A percentile compares a stretch with the other conserved stretches of the same genome.
Evolutionary conservation across 78 protist species (phyloP).

Genomic region (Pigoraptor vietnamica): DNA sequence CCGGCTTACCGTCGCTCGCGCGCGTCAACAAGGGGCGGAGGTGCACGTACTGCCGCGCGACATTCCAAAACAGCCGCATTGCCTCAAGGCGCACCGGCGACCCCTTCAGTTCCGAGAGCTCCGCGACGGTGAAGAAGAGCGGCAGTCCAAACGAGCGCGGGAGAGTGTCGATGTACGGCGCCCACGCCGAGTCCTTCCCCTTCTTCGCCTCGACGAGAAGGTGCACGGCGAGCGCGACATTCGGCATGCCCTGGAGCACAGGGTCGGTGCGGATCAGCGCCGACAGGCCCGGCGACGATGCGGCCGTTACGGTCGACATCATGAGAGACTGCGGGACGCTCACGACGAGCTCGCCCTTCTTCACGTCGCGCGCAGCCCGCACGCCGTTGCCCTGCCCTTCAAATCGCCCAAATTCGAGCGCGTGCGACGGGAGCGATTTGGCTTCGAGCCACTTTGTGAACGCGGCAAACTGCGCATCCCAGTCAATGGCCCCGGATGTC

Average conservation of each 20-base stretch:
- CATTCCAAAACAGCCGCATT: neutral
- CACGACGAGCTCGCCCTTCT: neutral
- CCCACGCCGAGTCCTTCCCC: neutral
- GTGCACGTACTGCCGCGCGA: neutral
- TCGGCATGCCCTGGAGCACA: neutral
- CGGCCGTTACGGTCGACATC: constrained; percentile 1
- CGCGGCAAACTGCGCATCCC: neutral
- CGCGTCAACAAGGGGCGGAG: neutral
- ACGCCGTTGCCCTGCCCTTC: neutral
- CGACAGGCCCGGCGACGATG: neutral
- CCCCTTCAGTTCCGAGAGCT: neutral
- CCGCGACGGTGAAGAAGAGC: neutral
- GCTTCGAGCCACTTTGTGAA: neutral
- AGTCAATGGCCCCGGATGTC: too few species aligned
- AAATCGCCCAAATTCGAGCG: neutral
- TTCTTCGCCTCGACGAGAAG: neutral
- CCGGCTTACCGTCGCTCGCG: neutral
- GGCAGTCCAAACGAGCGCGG: neutral
- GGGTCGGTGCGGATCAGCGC: neutral
- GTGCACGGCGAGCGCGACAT: neutral
- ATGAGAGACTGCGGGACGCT: neutral
- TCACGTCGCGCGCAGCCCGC: neutral
- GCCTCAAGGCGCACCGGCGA: neutral
- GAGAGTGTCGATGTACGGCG: constrained; percentile 2
- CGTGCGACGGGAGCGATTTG: neutral